Evolutionary conservation across 2,329 filamentous ascomycete genomes (phyloP), one percentile per base, ranked within the genome.

Genomic region (Cryphonectria parasitica): DNA sequence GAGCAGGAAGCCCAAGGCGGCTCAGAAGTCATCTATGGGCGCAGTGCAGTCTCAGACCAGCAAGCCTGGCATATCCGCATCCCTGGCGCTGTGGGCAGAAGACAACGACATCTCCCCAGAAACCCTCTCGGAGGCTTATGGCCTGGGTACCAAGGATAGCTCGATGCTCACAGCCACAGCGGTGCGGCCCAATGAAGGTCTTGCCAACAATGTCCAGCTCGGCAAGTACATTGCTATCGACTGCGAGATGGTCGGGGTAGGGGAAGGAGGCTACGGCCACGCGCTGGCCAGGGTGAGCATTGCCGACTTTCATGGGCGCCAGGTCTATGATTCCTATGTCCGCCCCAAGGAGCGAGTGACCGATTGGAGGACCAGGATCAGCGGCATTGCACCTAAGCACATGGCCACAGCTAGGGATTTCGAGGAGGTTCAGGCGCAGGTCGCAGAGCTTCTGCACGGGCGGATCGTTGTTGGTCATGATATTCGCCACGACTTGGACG

Each of bases 181-280:
- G 54, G 85, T 86, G 65, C 86, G 84, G 61, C 82, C 90, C 72
- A 93, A 93, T 77, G 86, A 88, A 61, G 91, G 91, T 0, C 82
- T 89, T 3, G 86, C 88, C 1, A 80, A 83, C 34, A 88, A 86
- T 7, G 82, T 91, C 49, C 88, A 94, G 67, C 83, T 95, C 28
- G 96, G 95, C 66, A 97, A 96, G 85, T 99, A 97, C 79, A 83
- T 99, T 58, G 92, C 93, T 28, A 89, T 99, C 63, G 96, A 99
- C 83, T 99, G 96, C 80, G 96, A 99, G 82, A 99, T 99, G 96
- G 96, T 99, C 36, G 96, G 95, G 64, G 89, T 97, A 17, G 92
- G 92, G 0, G 88, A 88, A 0, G 89, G 89, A 66, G 87, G 89
- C 31, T 85, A 91, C 74, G 88, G 90, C 77, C 94, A 93, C 49